A percentile compares a stretch with the other conserved stretches of the same genome.
phyloP scores from a whole-genome alignment of 257 asterid genomes.

The Lantana camara region DNA sequence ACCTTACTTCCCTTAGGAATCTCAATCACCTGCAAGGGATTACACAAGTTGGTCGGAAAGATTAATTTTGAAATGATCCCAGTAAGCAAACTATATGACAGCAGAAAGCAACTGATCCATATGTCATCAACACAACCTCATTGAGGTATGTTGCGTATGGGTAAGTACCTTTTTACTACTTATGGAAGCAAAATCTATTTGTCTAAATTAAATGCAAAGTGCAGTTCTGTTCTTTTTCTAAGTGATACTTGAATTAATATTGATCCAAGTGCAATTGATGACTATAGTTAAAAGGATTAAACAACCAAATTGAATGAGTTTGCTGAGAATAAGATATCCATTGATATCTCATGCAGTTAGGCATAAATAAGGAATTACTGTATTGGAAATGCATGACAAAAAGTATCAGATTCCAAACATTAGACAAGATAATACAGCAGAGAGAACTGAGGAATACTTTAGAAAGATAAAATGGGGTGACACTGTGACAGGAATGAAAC shows the following conservation, averaged over 20 bases:
- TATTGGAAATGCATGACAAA: background rate
- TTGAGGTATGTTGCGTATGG: slow-evolving; percentile 12
- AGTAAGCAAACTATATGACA: slow-evolving; percentile 13
- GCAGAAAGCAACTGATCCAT: slow-evolving; percentile 9
- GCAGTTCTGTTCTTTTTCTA: background rate
- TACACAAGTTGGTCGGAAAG: slow-evolving; percentile 2
- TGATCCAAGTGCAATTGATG: background rate
- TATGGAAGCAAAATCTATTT: background rate
- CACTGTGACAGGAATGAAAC: background rate
- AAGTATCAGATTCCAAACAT: slow-evolving; percentile 20
- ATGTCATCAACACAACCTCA: no score
- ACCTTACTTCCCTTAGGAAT: slow-evolving; percentile 95
- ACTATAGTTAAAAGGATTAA: background rate
- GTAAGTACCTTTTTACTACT: background rate
- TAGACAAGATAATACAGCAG: background rate
- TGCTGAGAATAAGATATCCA: background rate
- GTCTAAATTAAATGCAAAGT: background rate
- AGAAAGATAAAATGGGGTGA: background rate
- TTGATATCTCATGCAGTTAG: background rate
- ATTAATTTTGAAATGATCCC: background rate
- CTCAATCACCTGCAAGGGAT: slow-evolving; percentile 78
- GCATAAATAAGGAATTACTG: background rate
- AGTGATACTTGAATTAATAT: slow-evolving; percentile 8
- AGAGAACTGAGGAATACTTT: background rate
- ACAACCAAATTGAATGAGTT: background rate